Conservation (phyloP, 2,329 filamentous ascomycete genomes). For the Penicillium polonicum region DNA sequence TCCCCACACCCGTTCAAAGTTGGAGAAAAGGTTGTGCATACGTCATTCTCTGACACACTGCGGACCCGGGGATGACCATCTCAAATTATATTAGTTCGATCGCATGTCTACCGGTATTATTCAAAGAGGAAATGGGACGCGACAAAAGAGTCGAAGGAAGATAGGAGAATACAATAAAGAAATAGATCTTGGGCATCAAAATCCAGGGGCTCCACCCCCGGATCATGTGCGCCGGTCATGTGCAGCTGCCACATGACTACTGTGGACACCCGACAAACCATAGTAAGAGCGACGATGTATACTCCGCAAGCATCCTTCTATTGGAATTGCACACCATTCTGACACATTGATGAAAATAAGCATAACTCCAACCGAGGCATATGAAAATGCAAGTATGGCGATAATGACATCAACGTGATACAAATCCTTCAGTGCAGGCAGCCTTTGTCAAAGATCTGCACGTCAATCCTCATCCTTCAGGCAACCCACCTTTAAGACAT, state of each 20-base stretch:
- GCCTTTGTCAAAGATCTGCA: background rate
- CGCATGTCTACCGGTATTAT: background rate
- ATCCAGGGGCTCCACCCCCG: conserved; percentile 7
- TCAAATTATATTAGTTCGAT: background rate
- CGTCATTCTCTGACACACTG: conserved; percentile 11
- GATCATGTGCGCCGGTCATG: conserved; percentile 19
- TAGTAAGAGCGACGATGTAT: background rate
- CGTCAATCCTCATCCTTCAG: background rate
- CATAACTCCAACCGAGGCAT: background rate
- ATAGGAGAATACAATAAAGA: background rate
- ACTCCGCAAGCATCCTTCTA: background rate
- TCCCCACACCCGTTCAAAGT: background rate
- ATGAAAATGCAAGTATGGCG: background rate
- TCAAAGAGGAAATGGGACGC: background rate
- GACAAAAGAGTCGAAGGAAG: background rate
- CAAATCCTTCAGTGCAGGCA: background rate
- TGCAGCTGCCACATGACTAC: conserved; percentile 16
- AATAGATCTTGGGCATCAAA: background rate
- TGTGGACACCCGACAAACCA: background rate
- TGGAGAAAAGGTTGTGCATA: conserved; percentile 4
- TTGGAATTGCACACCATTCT: background rate
- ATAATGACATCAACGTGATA: conserved; percentile 12
- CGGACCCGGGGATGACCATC: background rate
- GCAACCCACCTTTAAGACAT: background rate
- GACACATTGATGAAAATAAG: background rate